phyloP scores from a whole-genome alignment of 1,284 basidiomycete species.

The Microbotryum lychnidis-dioicae region DNA sequence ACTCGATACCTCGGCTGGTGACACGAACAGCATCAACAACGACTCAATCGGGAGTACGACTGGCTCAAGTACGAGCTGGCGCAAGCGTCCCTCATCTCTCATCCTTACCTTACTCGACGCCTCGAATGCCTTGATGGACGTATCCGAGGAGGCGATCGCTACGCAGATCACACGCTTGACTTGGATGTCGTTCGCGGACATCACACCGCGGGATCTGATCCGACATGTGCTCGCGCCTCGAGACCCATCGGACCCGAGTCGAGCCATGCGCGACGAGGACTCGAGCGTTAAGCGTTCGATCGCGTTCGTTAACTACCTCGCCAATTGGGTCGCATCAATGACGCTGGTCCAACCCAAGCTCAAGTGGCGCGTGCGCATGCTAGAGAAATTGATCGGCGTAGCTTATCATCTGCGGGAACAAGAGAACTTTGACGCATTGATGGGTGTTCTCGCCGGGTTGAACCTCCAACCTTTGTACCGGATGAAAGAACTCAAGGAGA shows the following conservation, averaged over 20 bases:
- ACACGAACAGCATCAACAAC: no score
- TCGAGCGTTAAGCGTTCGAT: slow-evolving; percentile 34
- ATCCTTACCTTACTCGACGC: slow-evolving; percentile 16
- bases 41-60: no score
- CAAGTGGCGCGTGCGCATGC: slow-evolving; percentile 30
- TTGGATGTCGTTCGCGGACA: slow-evolving; percentile 34
- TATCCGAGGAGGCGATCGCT: slow-evolving; percentile 31
- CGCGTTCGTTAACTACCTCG: slow-evolving; percentile 33
- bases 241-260: slow-evolving; percentile 31
- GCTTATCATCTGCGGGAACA: slow-evolving; percentile 33
- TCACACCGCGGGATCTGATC: slow-evolving; percentile 37
- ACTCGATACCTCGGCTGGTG: no score
- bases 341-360: slow-evolving; percentile 35
- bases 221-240: slow-evolving; percentile 36
- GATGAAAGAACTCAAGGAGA: slow-evolving; percentile 30
- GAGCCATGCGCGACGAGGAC: slow-evolving; percentile 27
- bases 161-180: slow-evolving; percentile 36
- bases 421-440: slow-evolving; percentile 38
- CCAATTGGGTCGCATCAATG: slow-evolving; percentile 34
- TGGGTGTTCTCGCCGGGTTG: slow-evolving; percentile 37
- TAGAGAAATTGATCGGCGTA: slow-evolving; percentile 36
- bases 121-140: slow-evolving; percentile 25
- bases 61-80: background rate
- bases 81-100: background rate
- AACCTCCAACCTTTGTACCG: slow-evolving; percentile 37